Evolutionary conservation across 768 basidiomycete species (phyloP), one percentile per base, ranked within the genome.

Genomic region (Boletus reticulatus): DNA sequence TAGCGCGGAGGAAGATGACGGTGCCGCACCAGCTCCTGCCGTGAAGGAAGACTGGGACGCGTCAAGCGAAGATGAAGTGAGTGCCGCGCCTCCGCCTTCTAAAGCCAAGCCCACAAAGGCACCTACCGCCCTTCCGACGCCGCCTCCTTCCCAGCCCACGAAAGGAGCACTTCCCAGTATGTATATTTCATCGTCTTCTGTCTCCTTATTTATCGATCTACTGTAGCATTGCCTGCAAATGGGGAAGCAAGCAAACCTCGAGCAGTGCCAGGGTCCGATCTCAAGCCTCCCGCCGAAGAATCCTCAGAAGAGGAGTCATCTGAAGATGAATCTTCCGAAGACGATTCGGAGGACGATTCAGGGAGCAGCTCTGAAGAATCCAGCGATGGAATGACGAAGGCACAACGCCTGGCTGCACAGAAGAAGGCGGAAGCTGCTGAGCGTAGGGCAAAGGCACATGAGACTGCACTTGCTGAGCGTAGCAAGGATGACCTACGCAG

Each of bases 401-500:
- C 84, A 5, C 87, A 94, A 72, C 83, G 80, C 57, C 71, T 85
- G 65, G 82, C 82, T 11, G 83, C 83, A 19, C 82, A 89, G 70
- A 79, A 77, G 60, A 96, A 94, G 73, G 87, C 85, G 0, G 89
- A 91, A 60, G 93, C 94, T n/a, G 87, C 87, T 36, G 88, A 82
- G 19, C 84, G 93, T 43, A 81, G 83, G 48, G 81, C 84, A 43
- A 88, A 93, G 65, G 86, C 89, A 10, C 89, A 88, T 62, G 85
- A 91, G 70, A 88, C 84, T 29, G 95, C 97, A 3, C 71, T 95
- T 55, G 91, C 94, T 41, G 90, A 89, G 5, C 76, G 92, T 49
- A 92, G 75, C 69, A 94, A 91, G 72, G 94, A 98, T 62, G 76
- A 98, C 69, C 75, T 99, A 45, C 89, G 97, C 42, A 92, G 89